Evolutionary conservation across 1,284 basidiomycete species (phyloP), one percentile per base, ranked within the genome.

Genomic region (Fereydounia khargensis): DNA sequence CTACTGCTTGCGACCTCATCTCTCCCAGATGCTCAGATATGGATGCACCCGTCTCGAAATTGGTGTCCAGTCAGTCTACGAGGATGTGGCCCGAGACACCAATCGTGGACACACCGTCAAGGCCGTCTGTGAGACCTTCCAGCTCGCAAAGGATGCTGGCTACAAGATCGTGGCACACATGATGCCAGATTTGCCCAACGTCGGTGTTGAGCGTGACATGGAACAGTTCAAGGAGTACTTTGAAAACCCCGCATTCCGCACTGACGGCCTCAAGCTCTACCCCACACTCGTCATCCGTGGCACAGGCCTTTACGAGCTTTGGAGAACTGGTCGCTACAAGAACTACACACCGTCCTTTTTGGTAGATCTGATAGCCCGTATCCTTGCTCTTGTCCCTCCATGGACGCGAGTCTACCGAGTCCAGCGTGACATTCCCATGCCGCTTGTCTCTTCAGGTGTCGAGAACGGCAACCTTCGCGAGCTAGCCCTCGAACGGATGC

Each of bases 351-450:
- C 95, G 3, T 97, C 97, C 70, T 91, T 96, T 20, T 81, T 99
- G 33, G 91, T 99, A 27, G 95, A 99, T 70, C 88, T 98, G 14
- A 89, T 98, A 6, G 95, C 95, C 28, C 81, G 94, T 34, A 95
- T 99, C 68, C 81, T 99, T 65, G 94, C 95, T 3, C 81, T 99
- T 3, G 91, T 99, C 0, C 95, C 95, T 1, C 95, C 95, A 13
- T 99, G 95, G 95, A 99, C 95, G 32, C 81, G 95, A 61, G 92
- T 99, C 17, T 99, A 99, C 77, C 87, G 95, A 16, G 95, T 98
- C 22, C 68, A 70, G 46, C 64, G 68, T 28, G 68, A 70, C 25
- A 70, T 73, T 32, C 70, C 68, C 39, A 73, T 73, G 70, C 68
- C 68, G 17, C 60, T 70, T 21, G 65, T 70, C 4, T 99, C 25